Base-by-base conservation (phyloP, 1,284 basidiomycete genomes). In the Hypsizygus ulmarius region DNA sequence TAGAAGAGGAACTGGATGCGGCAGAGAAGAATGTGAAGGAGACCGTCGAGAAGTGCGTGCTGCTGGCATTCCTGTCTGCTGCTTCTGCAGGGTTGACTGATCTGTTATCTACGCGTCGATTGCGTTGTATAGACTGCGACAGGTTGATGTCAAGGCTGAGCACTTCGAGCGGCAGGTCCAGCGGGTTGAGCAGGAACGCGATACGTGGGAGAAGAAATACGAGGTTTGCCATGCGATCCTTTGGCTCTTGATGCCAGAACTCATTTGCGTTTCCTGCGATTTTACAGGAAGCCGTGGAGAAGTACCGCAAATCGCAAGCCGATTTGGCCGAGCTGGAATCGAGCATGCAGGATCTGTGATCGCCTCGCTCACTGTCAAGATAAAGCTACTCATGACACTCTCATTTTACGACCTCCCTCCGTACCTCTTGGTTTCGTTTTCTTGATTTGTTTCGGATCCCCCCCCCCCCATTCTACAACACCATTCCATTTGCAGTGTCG, bases 71-170 rank as follows among this genome's bases (percentile, higher is more conserved):
- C 27, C 49, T 33, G 34, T 50, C 53, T n/a, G n/a, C 21, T 51
- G 25, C 40, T 44, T 57, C 59, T 48, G 47, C 30, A 8, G 39
- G 34, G 28, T 44, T 52, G 25, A 35, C 49, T 51, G 37, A 51
- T 56, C 25, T 16, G 16, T 48, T 25, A 47, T 52, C 45, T 37
- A 14, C 47, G 16, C 39, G 45, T 19, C 44, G 34, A 32, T 49
- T 49, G 37, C 51, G 53, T 59, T 56, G 39, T 43, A 25, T 62
- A 98, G 95, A 70, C 79, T 99, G 60, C 82, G 97, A 58, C 93
- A 97, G 68, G 93, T 96, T 49, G 97, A 99, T 67, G 90, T 99
- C 71, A 98, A 98, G 77, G 95, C 97, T 16, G 97, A 99, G 71
- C 93, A 98, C 77, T 97, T 94, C 69, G 96, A 98, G 73, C 84